These are phyloP conservation scores for Pythium rhizo-oryzae DNA, from an alignment of 352 stramenopile species.

Conservation along the genomic window DNA sequence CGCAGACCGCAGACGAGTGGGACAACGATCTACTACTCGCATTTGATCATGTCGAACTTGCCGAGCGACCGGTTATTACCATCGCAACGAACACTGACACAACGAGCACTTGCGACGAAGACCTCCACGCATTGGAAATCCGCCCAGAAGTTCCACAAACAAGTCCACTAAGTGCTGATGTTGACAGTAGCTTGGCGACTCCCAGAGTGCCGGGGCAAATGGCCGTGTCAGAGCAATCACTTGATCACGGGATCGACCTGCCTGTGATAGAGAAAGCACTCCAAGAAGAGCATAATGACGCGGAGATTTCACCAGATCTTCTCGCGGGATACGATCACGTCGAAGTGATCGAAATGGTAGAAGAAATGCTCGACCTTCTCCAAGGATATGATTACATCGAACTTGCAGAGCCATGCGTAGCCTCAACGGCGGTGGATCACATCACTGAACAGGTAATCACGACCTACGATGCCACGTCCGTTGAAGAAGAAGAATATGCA, in stretches of 20 bases:
- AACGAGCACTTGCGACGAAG: background rate
- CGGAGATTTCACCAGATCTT: conserved; percentile 20
- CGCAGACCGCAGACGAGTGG: background rate
- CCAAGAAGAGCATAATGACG: background rate
- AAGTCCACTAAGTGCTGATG: background rate
- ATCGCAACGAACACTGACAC: conserved; percentile 1
- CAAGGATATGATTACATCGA: conserved; percentile 22
- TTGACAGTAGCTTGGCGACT: too few species aligned
- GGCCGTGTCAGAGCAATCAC: too few species aligned
- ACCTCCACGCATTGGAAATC: too few species aligned
- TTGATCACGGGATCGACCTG: background rate
- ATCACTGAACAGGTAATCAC: background rate
- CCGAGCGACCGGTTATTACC: conserved; percentile 4
- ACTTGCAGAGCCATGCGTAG: background rate
- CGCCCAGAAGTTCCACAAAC: background rate
- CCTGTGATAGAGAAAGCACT: background rate
- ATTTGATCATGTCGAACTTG: conserved; percentile 20
- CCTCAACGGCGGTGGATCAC: background rate
- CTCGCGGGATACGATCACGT: conserved; percentile 42
- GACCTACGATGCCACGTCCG: too few species aligned
- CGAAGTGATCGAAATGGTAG: conserved; percentile 23
- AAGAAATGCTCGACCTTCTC: background rate
- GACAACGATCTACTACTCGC: conserved; percentile 6
- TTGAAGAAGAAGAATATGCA: too few species aligned
- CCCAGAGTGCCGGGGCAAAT: too few species aligned